Evolutionary conservation across 805 yeast genomes (phyloP).

Genomic region (Yarrowia alimentaria): DNA sequence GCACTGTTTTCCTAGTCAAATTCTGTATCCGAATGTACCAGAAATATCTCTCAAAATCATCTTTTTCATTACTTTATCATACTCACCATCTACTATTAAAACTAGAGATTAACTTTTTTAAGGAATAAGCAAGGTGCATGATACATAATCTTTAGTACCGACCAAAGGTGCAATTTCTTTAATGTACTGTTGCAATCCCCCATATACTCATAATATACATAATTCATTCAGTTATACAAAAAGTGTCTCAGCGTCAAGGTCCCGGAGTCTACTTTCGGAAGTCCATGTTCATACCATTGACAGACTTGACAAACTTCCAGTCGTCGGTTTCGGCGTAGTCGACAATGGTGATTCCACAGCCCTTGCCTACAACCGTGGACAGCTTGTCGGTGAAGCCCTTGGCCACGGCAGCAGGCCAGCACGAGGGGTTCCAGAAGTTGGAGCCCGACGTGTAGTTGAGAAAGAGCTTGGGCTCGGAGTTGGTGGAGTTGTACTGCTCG

Average conservation of each 20-base stretch:
- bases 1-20: too few species aligned
- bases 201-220: too few species aligned
- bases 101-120: too few species aligned
- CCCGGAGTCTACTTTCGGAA: constrained; percentile 25
- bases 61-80: too few species aligned
- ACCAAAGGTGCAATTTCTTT: too few species aligned
- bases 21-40: too few species aligned
- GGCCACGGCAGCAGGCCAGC: constrained; percentile 74
- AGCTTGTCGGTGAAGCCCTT: constrained; percentile 43
- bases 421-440: constrained; percentile 63
- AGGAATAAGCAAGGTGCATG: too few species aligned
- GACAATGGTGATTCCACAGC: constrained; percentile 63
- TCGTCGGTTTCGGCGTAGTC: constrained; percentile 63
- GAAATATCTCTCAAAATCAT: too few species aligned
- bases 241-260: neutral
- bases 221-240: too few species aligned
- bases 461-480: constrained; percentile 51
- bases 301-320: constrained; percentile 51
- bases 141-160: too few species aligned
- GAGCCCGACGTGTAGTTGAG: constrained; percentile 74
- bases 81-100: too few species aligned
- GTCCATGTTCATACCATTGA: constrained; percentile 24
- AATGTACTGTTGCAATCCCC: too few species aligned
- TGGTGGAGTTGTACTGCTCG: constrained; percentile 47
- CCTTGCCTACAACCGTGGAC: constrained; percentile 41